Evolutionary conservation across 176 grass and related monocot species (phyloP), one percentile per base, ranked within the genome.

Genomic region (Oryza punctata): DNA sequence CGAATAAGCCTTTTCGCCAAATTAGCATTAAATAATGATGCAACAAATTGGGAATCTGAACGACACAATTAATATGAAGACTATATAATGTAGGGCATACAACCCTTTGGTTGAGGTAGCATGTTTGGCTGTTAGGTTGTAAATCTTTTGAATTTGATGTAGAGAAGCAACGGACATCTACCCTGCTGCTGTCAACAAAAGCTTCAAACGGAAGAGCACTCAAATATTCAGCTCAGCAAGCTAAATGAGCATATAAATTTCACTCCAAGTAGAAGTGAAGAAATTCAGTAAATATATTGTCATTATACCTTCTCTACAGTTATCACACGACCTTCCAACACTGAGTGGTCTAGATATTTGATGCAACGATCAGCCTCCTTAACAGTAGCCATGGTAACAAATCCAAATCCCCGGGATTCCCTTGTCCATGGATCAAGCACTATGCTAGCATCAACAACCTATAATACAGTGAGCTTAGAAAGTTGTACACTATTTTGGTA

Each of bases 341-440:
- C 85, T 19, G 96, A 91, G 71, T 44, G 75, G 73, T 98, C 91
- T 29, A 98, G 87, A 80, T 98, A 93, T 64, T 93, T 95, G 80
- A 98, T 46, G 60, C 93, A 95, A 45, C 80, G 77, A 21, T 91
- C 80, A 25, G 93, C 93, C 80, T 90, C 93, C 78, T 84, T 85
- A 69, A 88, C 65, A 21, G 82, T 90, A 72, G 85, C 76, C 93
- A 98, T 98, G 43, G 93, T 95, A 72, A 98, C 89, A 85, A 98
- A 98, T 41, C 93, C 91, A 98, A 98, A 98, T 6, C 96, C 96
- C 44, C 93, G 89, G 12, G 91, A 98, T 76, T 89, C 96, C 63
- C 87, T 93, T 23, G 89, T 98, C 78, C 87, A 87, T 38, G 91
- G 96, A 88, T 98, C 93, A 87, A 92, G 79, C 28, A 94, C 91